phyloP scores from a whole-genome alignment of 768 basidiomycete species.

The Pleurotus tuoliensis region DNA sequence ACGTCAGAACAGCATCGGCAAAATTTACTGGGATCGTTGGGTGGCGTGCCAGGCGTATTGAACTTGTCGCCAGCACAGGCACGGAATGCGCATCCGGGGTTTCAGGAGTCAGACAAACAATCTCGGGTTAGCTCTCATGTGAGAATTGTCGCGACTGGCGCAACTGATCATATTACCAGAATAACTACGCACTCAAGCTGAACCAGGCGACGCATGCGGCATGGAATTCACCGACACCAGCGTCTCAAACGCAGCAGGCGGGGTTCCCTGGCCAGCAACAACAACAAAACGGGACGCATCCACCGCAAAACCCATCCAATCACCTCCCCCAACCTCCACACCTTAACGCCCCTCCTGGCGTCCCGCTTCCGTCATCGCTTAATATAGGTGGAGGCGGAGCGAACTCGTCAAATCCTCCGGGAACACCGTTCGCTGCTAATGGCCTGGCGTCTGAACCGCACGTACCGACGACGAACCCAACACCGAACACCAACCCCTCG shows the following conservation, averaged over 20 bases:
- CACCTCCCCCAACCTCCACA: constrained; percentile 40
- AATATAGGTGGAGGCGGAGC: constrained; percentile 6
- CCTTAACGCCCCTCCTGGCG: constrained; percentile 47
- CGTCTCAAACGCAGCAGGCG: constrained; percentile 27
- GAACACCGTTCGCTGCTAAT: constrained; percentile 31
- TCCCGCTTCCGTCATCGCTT: constrained; percentile 21
- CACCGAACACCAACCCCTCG: constrained; percentile 20
- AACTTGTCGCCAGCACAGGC: constrained; percentile 44
- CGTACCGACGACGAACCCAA: constrained; percentile 28
- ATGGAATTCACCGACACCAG: constrained; percentile 58
- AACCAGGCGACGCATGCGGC: constrained; percentile 59
- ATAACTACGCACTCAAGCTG: constrained; percentile 60
- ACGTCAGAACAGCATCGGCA: constrained; percentile 49
- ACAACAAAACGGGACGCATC: constrained; percentile 45
- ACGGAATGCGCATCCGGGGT: constrained; percentile 46
- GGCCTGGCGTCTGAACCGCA: constrained; percentile 29
- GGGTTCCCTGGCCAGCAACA: constrained; percentile 17
- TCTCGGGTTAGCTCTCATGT: background rate
- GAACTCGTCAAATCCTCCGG: constrained; percentile 21
- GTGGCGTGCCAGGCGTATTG: constrained; percentile 58
- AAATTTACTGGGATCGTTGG: constrained; percentile 50
- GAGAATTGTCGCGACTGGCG: background rate
- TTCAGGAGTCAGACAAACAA: constrained; percentile 67
- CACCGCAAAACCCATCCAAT: constrained; percentile 20
- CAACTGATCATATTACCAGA: constrained; percentile 26